phyloP scores from a whole-genome alignment of 1,139 yeast species.

The Pichia sp. region DNA sequence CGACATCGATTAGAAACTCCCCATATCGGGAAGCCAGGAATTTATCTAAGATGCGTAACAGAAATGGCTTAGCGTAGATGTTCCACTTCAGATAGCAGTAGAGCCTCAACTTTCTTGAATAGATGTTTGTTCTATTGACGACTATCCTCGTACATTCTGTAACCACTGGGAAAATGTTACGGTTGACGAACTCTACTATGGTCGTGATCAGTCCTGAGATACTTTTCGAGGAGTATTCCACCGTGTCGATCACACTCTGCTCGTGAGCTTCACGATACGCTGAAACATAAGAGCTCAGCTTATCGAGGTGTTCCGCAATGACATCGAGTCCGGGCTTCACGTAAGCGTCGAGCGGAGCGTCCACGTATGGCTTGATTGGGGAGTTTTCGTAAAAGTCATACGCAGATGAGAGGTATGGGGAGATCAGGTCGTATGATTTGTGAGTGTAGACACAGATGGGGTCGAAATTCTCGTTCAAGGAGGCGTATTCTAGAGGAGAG shows the following conservation, averaged over 20 bases:
- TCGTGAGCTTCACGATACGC: slow-evolving; percentile 12
- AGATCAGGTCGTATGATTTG: slow-evolving; percentile 11
- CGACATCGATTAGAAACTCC: slow-evolving; percentile 6
- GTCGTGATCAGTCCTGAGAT: slow-evolving; percentile 3
- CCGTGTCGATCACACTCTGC: slow-evolving; percentile 4
- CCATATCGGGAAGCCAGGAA: slow-evolving; percentile 15
- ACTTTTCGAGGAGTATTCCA: slow-evolving; percentile 7
- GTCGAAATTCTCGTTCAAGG: slow-evolving; percentile 6
- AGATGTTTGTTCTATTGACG: not conserved
- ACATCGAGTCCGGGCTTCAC: slow-evolving; percentile 7
- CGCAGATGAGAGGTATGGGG: slow-evolving; percentile 14
- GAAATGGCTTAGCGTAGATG: slow-evolving; percentile 17
- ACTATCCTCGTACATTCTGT: slow-evolving; percentile 1
- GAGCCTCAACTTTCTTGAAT: slow-evolving; percentile 5
- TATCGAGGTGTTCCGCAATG: not conserved
- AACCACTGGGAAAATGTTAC: slow-evolving; percentile 9
- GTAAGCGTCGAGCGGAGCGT: not conserved
- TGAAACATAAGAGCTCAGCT: not conserved
- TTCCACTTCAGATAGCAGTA: slow-evolving; percentile 16
- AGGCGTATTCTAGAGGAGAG: slow-evolving; percentile 1
- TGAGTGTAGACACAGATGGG: slow-evolving; percentile 25
- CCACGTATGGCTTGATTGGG: slow-evolving; percentile 25
- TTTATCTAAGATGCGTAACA: slow-evolving; percentile 1
- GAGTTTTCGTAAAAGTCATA: slow-evolving; percentile 19
- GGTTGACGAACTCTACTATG: slow-evolving; percentile 2